Conservation (phyloP, 768 basidiomycete species). For the Lyophyllum atratum region DNA sequence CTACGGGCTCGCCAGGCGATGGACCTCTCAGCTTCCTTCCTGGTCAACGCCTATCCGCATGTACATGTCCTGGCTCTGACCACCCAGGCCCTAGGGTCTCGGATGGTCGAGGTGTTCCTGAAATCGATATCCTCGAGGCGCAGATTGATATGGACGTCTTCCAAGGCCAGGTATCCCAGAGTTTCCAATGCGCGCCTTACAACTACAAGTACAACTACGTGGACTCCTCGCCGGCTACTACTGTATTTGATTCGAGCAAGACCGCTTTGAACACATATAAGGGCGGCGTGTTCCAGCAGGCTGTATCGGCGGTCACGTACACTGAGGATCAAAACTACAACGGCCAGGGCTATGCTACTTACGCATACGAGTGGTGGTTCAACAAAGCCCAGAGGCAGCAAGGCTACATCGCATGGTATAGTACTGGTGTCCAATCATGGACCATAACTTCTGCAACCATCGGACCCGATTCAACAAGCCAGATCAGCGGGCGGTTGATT, state of each 20-base stretch:
- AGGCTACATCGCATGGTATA: slow-evolving; percentile 88
- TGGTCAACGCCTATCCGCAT: slow-evolving; percentile 85
- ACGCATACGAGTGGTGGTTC: slow-evolving; percentile 82
- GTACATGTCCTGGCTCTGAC: slow-evolving; percentile 83
- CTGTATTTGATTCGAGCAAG: slow-evolving; percentile 49
- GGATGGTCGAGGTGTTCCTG: slow-evolving; percentile 80
- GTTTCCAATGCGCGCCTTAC: slow-evolving; percentile 80
- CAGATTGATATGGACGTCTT: slow-evolving; percentile 58
- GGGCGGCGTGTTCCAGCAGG: slow-evolving; percentile 76
- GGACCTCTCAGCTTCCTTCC: slow-evolving; percentile 72
- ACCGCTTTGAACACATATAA: slow-evolving; percentile 68
- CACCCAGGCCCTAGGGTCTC: slow-evolving; percentile 82
- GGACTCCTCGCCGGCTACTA: slow-evolving; percentile 50
- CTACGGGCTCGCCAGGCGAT: slow-evolving; percentile 53
- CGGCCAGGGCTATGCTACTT: slow-evolving; percentile 54
- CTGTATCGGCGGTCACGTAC: slow-evolving; percentile 62
- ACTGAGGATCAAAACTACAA: slow-evolving; percentile 59
- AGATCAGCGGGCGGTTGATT: slow-evolving; percentile 71
- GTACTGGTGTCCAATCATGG: slow-evolving; percentile 70
- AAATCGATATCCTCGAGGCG: slow-evolving; percentile 92
- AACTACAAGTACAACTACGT: slow-evolving; percentile 67
- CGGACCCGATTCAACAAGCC: slow-evolving; percentile 59
- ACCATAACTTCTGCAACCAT: slow-evolving; percentile 63
- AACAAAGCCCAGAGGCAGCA: slow-evolving; percentile 62
- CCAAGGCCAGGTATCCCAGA: slow-evolving; percentile 76